Base-by-base conservation (phyloP, 2,329 filamentous ascomycete species). In the Didymella arachidicola region DNA sequence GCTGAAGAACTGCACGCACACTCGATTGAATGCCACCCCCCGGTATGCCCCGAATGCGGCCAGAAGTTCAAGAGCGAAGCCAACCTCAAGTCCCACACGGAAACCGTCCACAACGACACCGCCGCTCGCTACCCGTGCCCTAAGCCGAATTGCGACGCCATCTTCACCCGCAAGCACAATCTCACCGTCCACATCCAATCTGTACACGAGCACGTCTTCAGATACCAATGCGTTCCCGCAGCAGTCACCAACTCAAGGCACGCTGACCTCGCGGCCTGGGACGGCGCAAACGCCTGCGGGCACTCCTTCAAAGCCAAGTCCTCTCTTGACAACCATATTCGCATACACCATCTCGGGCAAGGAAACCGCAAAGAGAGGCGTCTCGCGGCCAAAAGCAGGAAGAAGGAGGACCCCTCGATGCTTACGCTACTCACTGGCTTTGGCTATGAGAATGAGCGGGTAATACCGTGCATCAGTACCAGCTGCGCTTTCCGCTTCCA, bases 101-200 rank as follows among this genome's bases (percentile, higher is more conserved):
- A 96, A 67, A 86, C 89, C 61, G 81, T 88, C 56, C 93, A 97
- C 77, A 75, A 56, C 22, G 62, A 71, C 27, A 66, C 68, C 26
- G 74, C 65, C 32, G 67, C 89, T 8, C 86, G 82, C 0, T 86
- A 89, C 49, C 74, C 79, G 1, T 97, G 94, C 73, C 83, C 86
- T 0, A 83, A 88, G 70, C 78, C 82, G 0, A 88, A 84, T 22
- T 97, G 93, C 75, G 82, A 80, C 54, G 91, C 91, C 71, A 86
- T 82, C 53, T 97, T 97, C 77, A 93, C 91, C 18, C 91, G 90
- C 72, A 87, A 86, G 61, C 89, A 89, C n/a, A 97, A 97, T 68
- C 82, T 96, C 50, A 90, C 89, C 16, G 86, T 88, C 0, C 94
- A 98, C 72, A 82, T 94, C 53, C 88, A 89, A 57, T 88, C 86